Base-by-base conservation (phyloP, 129 eudicot species). In the Pittosporum tobira region DNA sequence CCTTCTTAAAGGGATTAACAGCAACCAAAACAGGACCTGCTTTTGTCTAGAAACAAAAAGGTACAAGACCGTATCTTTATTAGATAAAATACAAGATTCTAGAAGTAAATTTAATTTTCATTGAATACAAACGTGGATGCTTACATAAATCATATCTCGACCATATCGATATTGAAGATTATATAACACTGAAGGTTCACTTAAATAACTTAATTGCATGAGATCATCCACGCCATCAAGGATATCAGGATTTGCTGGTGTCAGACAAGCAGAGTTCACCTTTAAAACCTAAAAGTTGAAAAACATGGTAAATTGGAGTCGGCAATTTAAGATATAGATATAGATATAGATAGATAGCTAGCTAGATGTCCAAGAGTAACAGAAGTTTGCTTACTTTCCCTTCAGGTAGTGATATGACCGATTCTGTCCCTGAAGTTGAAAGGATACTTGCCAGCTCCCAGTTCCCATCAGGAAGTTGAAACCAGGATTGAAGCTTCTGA, bases 181-280 rank as follows among this genome's bases (percentile, higher is more conserved):
- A 81, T 81, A 75, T 52, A 93, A 61, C 23, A 93, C 96, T 31
- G 99, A 81, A 51, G 99, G 99, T 48, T 93, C 99, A 42, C 76
- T 79, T 56, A 93, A 76, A 67, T 78, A 93, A 81, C 99, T 93
- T 48, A 93, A 77, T 77, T 93, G 99, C 94, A 87, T 80, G 50
- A 93, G 96, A 87, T 93, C 94, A 54, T 93, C 99, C 18, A 93
- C 99, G 28, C 96, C 96, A 49, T 93, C 99, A 62, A 93, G 99
- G 51, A 93, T 84, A 72, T 87, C 90, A 20, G 99, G 99, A 73
- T 93, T 93, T 52, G 99, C 96, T 26, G 96, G 84, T 66, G 88
- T 50, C 24, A 91, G 75, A 65, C 60, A 47, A 51, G 78, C 87
- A 25, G 81, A 29, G 12, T 72, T 75, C 70, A 87, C 96, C 74